A percentile compares a stretch with the other conserved stretches of the same genome.
These are phyloP conservation scores for Haplosporangium sp. DNA, from an alignment of 371 early-diverging fungal species.

Conservation along the genomic window DNA sequence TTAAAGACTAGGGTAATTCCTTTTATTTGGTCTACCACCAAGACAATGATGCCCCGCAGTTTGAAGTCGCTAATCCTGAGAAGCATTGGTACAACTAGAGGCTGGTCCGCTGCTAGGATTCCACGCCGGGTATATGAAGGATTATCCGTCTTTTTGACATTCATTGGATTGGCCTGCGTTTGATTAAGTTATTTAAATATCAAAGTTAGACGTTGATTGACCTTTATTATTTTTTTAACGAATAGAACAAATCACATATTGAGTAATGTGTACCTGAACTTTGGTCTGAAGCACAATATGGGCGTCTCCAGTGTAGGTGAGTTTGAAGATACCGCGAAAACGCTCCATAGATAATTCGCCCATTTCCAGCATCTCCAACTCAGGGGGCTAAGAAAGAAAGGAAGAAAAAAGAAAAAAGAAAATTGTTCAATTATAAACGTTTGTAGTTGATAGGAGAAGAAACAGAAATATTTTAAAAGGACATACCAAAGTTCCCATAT, in stretches of 20 bases:
- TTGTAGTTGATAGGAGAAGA: too few species aligned
- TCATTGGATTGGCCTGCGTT: slow-evolving; percentile 85
- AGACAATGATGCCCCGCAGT: slow-evolving; percentile 92
- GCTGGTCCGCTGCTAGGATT: slow-evolving; percentile 89
- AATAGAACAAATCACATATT: neutral
- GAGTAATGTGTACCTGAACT: slow-evolving; percentile 79
- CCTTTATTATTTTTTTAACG: neutral
- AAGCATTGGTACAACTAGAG: slow-evolving; percentile 96
- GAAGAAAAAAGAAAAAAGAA: neutral
- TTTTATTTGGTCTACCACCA: slow-evolving; percentile 91
- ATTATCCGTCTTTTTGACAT: slow-evolving; percentile 67
- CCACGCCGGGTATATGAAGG: slow-evolving; percentile 74
- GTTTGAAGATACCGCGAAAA: slow-evolving; percentile 95
- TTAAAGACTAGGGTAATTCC: slow-evolving; percentile 97
- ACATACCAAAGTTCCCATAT: slow-evolving; percentile 92
- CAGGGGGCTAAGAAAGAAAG: slow-evolving; percentile 80
- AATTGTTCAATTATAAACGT: neutral
- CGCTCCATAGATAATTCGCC: slow-evolving; percentile 93
- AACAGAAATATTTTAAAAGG: too few species aligned
- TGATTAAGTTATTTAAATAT: neutral
- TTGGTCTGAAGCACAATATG: slow-evolving; percentile 92
- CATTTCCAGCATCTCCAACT: slow-evolving; percentile 97
- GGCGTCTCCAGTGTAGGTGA: slow-evolving; percentile 95
- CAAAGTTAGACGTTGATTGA: neutral
- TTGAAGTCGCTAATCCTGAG: slow-evolving; percentile 90